Conservation (phyloP, 129 eudicot genomes). For the Tagetes erecta region DNA sequence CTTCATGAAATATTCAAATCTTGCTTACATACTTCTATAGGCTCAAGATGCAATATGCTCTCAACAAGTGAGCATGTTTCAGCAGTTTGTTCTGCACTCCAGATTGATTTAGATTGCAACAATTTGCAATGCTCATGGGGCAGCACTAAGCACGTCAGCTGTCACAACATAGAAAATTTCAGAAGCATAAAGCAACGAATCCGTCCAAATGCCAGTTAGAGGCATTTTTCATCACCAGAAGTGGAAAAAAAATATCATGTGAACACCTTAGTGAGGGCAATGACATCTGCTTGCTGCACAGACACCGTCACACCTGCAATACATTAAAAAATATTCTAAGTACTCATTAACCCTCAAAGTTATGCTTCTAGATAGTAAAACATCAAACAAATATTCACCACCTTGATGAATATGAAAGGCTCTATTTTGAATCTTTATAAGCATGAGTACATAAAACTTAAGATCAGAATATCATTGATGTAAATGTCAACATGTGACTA, state of each 20-base stretch:
- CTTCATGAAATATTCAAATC: neutral
- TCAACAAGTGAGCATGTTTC: slow-evolving; percentile 71
- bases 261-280: slow-evolving; percentile 79
- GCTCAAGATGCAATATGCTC: slow-evolving; percentile 78
- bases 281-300: slow-evolving; percentile 71
- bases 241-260: neutral
- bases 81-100: slow-evolving; percentile 74
- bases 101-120: slow-evolving; percentile 70
- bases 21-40: slow-evolving; percentile 62
- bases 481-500: neutral
- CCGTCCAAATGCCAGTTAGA: slow-evolving; percentile 5
- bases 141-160: slow-evolving; percentile 85
- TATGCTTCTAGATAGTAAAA: neutral
- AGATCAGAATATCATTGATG: neutral
- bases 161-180: slow-evolving; percentile 31
- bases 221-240: slow-evolving; percentile 6
- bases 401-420: slow-evolving; percentile 7
- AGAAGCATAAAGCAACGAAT: slow-evolving; percentile 11
- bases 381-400: neutral
- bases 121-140: slow-evolving; percentile 59
- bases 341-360: slow-evolving; percentile 10
- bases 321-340: slow-evolving; percentile 17
- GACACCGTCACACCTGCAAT: slow-evolving; percentile 66
- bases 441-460: neutral
- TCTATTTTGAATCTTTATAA: neutral